These are phyloP conservation scores for Aspergillus hancockii DNA, from an alignment of 495 filamentous ascomycete species.

Conservation along the genomic window DNA sequence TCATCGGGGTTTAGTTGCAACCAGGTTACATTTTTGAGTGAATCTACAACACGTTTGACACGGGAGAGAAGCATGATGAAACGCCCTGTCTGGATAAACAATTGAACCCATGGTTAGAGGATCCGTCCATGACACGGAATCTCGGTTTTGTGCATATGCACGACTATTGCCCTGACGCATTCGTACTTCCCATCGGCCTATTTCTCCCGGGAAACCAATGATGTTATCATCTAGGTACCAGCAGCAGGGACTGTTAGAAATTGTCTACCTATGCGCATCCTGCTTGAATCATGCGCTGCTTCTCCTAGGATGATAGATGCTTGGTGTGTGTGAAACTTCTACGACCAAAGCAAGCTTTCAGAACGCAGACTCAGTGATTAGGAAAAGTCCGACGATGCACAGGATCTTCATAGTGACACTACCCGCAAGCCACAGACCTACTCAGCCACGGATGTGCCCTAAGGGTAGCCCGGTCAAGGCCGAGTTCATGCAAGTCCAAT, in stretches of 20 bases:
- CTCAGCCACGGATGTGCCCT: slow-evolving; percentile 1
- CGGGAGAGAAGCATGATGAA: slow-evolving; percentile 1
- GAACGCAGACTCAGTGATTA: neutral
- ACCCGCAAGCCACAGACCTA: neutral
- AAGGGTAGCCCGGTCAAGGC: neutral
- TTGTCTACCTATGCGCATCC: neutral
- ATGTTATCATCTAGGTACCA: neutral
- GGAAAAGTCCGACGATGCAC: neutral
- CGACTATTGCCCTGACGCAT: neutral
- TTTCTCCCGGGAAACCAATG: neutral
- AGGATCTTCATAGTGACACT: neutral
- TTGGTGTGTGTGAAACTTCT: neutral
- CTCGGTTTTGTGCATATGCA: neutral
- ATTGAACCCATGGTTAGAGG: neutral
- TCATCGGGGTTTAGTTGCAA: neutral
- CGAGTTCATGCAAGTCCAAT: neutral
- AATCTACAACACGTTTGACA: neutral
- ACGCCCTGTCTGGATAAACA: neutral
- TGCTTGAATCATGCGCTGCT: neutral
- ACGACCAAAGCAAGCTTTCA: neutral
- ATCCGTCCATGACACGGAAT: neutral
- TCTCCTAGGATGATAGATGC: neutral
- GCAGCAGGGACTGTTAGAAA: too few species aligned
- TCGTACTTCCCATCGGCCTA: neutral
- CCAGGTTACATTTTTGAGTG: neutral